These are phyloP conservation scores for Mycena citricolor DNA, from an alignment of 1,284 basidiomycete genomes.

Conservation along the genomic window DNA sequence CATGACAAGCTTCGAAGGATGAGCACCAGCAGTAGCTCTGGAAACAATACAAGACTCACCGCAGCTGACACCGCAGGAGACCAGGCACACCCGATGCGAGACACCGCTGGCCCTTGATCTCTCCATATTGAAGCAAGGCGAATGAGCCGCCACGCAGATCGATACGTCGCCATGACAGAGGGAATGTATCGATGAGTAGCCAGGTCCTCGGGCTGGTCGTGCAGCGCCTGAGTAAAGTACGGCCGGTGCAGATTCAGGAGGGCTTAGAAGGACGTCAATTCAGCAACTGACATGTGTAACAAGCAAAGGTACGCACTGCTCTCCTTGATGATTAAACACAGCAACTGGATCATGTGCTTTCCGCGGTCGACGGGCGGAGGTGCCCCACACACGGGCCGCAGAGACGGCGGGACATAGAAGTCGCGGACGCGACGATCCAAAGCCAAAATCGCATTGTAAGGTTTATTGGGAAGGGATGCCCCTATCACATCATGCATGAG, in stretches of 20 bases:
- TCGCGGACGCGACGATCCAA: constrained; percentile 53
- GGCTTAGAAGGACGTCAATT: constrained; percentile 37
- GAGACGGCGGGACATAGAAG: constrained; percentile 49
- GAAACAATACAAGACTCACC: constrained; percentile 39
- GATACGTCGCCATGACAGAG: constrained; percentile 69
- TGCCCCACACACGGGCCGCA: constrained; percentile 42
- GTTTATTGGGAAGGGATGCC: constrained; percentile 54
- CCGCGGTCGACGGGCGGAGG: too few relatives aligned
- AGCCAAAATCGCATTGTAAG: constrained; percentile 47
- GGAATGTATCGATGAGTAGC: constrained; percentile 61
- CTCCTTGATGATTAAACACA: constrained; percentile 55
- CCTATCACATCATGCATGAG: constrained; percentile 53
- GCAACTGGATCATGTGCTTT: too few relatives aligned
- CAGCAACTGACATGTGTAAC: neutral
- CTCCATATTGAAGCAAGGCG: constrained; percentile 45
- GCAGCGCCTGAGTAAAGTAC: constrained; percentile 66
- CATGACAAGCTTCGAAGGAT: constrained; percentile 57
- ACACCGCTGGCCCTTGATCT: constrained; percentile 39
- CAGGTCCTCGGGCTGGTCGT: constrained; percentile 55
- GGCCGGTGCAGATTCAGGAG: constrained; percentile 66
- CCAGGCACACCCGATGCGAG: constrained; percentile 55
- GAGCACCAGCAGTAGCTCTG: constrained; percentile 1
- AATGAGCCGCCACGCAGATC: constrained; percentile 65
- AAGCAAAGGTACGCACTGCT: constrained; percentile 43
- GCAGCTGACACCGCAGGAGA: constrained; percentile 60